These are phyloP conservation scores for Datura wrightii DNA, from an alignment of 257 asterid genomes.

Conservation along the genomic window DNA sequence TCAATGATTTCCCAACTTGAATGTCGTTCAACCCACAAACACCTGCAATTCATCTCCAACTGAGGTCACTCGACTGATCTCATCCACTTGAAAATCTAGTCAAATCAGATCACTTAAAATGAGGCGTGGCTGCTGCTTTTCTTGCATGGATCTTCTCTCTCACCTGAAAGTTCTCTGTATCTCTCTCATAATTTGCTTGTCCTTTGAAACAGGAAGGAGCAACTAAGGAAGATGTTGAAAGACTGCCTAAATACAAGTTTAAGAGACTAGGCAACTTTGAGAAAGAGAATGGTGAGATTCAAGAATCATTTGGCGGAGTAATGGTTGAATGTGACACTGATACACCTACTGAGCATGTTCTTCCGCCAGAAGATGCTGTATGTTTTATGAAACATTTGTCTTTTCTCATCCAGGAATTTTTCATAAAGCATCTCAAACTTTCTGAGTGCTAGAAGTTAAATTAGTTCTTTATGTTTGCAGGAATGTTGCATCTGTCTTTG, in stretches of 20 bases:
- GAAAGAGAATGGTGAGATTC: conserved; percentile 86
- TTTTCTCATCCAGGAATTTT: neutral
- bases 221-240: conserved; percentile 91
- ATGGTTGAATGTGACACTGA: conserved; percentile 83
- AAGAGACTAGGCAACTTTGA: conserved; percentile 83
- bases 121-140: neutral
- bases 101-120: neutral
- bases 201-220: conserved; percentile 87
- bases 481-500: conserved; percentile 97
- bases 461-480: conserved; percentile 42
- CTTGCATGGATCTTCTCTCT: neutral
- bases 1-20: neutral
- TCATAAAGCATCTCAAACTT: neutral
- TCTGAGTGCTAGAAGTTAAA: neutral
- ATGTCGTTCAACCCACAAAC: neutral
- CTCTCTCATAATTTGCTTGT: neutral
- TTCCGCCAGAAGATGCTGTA: conserved; percentile 92
- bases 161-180: neutral
- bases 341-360: conserved; percentile 78
- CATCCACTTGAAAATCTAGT: neutral
- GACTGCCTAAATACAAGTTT: conserved; percentile 80
- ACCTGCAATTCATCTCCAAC: neutral
- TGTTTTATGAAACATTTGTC: conserved; percentile 35
- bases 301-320: conserved; percentile 95
- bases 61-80: neutral